Evolutionary conservation across 129 eudicot genomes (phyloP).

Genomic region (Smallanthus sonchifolius): DNA sequence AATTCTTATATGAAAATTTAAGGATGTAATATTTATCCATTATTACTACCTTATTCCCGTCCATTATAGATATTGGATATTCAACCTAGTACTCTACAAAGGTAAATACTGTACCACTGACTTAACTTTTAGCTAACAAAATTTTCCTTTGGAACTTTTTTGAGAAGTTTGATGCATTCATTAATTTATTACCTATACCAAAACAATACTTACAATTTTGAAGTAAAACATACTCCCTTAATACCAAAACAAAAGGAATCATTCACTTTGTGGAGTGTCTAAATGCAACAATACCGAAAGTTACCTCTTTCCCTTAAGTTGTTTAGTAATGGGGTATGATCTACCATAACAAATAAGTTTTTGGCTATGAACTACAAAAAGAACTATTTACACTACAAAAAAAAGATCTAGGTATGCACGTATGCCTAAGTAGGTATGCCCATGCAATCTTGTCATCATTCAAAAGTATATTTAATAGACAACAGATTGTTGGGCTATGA

Average conservation of each 20-base stretch:
- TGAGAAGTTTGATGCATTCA: background rate
- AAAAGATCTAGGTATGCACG: slow-evolving; percentile 1
- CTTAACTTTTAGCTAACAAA: background rate
- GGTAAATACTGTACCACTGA: background rate
- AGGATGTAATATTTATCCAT: background rate
- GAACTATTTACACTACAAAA: background rate
- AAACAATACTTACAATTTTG: slow-evolving; percentile 1
- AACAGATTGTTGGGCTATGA: background rate
- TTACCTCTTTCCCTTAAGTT: slow-evolving; percentile 5
- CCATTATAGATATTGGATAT: background rate
- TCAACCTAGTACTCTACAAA: slow-evolving; percentile 11
- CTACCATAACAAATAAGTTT: slow-evolving; percentile 7
- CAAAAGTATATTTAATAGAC: background rate
- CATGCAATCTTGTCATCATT: slow-evolving; percentile 3
- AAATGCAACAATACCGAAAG: slow-evolving; percentile 2
- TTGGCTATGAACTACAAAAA: background rate
- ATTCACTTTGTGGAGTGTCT: slow-evolving; percentile 10
- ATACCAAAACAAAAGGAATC: slow-evolving; percentile 7
- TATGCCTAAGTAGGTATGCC: slow-evolving; percentile 14
- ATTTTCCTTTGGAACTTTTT: background rate
- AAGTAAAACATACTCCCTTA: slow-evolving; percentile 10
- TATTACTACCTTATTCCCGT: background rate
- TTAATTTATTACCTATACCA: background rate
- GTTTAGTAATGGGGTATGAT: slow-evolving; percentile 8
- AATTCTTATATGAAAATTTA: background rate